phyloP scores from a whole-genome alignment of 805 yeast genomes.

The Blastobotrys muscicola region DNA sequence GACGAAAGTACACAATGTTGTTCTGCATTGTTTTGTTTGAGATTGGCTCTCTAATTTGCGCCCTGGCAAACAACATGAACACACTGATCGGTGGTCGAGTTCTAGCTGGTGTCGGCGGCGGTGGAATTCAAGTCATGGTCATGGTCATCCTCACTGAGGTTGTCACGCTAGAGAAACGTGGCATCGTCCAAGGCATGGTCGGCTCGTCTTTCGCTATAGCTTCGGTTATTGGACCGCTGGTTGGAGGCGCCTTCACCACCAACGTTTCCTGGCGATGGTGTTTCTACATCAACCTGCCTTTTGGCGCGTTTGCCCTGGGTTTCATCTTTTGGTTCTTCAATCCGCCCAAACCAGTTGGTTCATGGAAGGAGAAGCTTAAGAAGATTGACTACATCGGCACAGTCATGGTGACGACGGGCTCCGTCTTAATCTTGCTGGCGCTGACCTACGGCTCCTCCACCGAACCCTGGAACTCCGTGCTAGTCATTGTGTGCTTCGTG shows the following conservation, averaged over 20 bases:
- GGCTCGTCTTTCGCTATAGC: constrained; percentile 24
- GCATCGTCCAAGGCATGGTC: constrained; percentile 19
- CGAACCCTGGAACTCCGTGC: constrained; percentile 9
- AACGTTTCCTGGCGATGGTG: constrained; percentile 68
- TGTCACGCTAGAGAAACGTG: constrained; percentile 34
- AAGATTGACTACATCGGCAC: constrained; percentile 44
- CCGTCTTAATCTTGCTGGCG: constrained; percentile 7
- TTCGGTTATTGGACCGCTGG: constrained; percentile 41
- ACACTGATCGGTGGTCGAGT: constrained; percentile 64
- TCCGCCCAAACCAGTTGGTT: constrained; percentile 39
- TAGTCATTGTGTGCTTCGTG: constrained; percentile 6
- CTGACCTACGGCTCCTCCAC: constrained; percentile 8
- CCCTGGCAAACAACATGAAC: constrained; percentile 44
- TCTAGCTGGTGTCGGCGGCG: constrained; percentile 63
- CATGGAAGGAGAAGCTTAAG: constrained; percentile 30
- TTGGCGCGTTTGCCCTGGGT: constrained; percentile 44
- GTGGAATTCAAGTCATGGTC: constrained; percentile 51
- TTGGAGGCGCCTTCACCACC: constrained; percentile 57
- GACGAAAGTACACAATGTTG: constrained; percentile 41
- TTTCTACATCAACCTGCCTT: constrained; percentile 58
- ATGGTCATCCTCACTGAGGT: constrained; percentile 49
- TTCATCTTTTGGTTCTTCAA: constrained; percentile 34
- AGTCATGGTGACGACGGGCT: constrained; percentile 26
- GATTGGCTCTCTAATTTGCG: constrained; percentile 52
- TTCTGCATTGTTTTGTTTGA: constrained; percentile 46